Base-by-base conservation (phyloP, 768 basidiomycete genomes). In the Russula brevipes region DNA sequence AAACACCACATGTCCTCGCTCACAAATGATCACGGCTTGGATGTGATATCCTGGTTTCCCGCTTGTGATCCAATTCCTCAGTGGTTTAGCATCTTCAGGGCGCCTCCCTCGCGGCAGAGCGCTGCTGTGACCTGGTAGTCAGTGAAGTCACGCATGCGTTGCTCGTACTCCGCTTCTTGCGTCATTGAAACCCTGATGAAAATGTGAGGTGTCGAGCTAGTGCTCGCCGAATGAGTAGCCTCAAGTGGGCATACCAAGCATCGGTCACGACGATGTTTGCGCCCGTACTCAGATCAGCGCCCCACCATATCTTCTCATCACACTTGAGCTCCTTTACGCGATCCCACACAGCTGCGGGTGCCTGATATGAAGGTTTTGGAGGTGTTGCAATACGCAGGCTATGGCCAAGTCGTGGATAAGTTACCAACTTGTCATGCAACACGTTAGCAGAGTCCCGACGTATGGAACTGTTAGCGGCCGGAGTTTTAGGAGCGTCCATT, bases 221-320 rank as follows among this genome's bases (percentile, higher is more conserved):
- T 47, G 45, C 19, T 38, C 50, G 54, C 11, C 65, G 2, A 36
- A 19, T 36, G 39, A 30, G 55, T 36, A 12, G 39, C n/a, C 45
- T 56, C n/a, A 41, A 63, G 36, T n/a, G 5, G 53, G 51, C 80
- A 60, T 63, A 92, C 94, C 96, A 99, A 4, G 97, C 98, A 73
- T 99, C 97, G 2, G 97, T 99, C 11, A 97, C 84, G 52, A 98
- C 90, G n/a, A 98, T 84, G 70, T 98, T 92, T 7, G 97, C 97
- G 49, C 85, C 87, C 3, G 86, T 73, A 8, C 80, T 81, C 1
- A 95, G 95, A 68, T 92, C 88, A 10, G 73, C 76, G 35, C 82
- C 82, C 91, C 90, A 91, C 76, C 77, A 81, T 52, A 92, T 90
- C 54, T 76, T 73, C 69, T 86, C 81, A 65, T 91, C 88, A 70